A percentile compares a stretch with the other conserved stretches of the same genome.
Conservation (phyloP, 345 rosid species). For the Orychophragmus violaceus region DNA sequence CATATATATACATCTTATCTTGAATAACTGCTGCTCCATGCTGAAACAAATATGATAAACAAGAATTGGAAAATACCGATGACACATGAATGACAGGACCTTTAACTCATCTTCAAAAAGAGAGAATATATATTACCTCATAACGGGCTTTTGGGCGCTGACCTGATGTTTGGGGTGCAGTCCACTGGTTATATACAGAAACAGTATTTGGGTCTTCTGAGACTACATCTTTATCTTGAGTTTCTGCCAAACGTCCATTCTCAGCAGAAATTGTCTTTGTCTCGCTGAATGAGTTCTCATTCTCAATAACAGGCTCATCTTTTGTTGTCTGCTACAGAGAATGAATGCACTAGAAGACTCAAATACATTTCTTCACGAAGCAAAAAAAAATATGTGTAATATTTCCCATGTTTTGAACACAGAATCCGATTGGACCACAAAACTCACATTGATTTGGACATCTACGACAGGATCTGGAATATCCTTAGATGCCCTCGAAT, state of each 20-base stretch:
- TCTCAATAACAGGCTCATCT: slow-evolving; percentile 50
- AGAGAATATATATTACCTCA: slow-evolving; percentile 51
- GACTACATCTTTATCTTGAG: slow-evolving; percentile 92
- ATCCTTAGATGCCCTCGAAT: slow-evolving; percentile 75
- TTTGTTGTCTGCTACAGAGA: slow-evolving; percentile 49
- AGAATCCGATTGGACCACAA: slow-evolving; percentile 2
- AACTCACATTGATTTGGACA: slow-evolving; percentile 63
- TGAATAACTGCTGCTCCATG: slow-evolving; percentile 89
- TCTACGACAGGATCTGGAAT: slow-evolving; percentile 62
- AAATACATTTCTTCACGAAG: slow-evolving; percentile 1
- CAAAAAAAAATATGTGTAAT: neutral
- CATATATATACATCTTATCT: slow-evolving; percentile 90
- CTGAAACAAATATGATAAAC: slow-evolving; percentile 38
- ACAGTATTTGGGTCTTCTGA: slow-evolving; percentile 71
- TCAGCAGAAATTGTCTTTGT: slow-evolving; percentile 62
- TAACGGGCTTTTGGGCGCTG: slow-evolving; percentile 86
- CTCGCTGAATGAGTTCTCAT: slow-evolving; percentile 56
- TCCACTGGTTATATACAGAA: slow-evolving; percentile 92
- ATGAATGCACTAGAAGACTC: slow-evolving; percentile 14
- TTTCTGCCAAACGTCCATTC: slow-evolving; percentile 56
- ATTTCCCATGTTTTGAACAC: slow-evolving; percentile 1
- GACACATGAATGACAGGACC: slow-evolving; percentile 14
- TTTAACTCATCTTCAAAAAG: slow-evolving; percentile 17
- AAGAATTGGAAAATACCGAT: slow-evolving; percentile 20
- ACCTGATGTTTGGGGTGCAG: slow-evolving; percentile 67